Percentiles rank a stretch among this genome's conserved stretches.
Conservation (phyloP, 805 yeast genomes). For the Cyberlindnera subsufficiens region DNA sequence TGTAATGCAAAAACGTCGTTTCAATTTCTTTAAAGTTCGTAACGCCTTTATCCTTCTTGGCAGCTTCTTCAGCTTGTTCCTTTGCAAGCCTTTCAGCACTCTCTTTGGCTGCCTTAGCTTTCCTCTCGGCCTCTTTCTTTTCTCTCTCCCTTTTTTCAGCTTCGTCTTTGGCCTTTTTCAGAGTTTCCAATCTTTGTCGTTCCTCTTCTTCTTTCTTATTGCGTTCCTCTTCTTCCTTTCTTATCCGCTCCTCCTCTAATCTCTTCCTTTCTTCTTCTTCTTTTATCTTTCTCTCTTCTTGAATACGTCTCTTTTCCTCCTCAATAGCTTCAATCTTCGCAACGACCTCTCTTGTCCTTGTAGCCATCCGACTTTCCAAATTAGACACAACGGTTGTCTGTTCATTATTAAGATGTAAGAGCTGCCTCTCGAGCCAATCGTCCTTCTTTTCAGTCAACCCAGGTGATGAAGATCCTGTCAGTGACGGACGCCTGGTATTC, state of each 20-base stretch:
- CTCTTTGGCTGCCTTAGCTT: constrained; percentile 21
- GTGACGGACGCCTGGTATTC: constrained; percentile 11
- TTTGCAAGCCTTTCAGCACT: constrained; percentile 14
- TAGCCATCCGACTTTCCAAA: constrained; percentile 10
- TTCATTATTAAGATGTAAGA: neutral
- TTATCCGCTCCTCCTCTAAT: constrained; percentile 13
- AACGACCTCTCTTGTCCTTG: constrained; percentile 8
- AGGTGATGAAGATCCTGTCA: neutral
- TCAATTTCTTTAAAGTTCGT: constrained; percentile 35
- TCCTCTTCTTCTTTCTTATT: constrained; percentile 12
- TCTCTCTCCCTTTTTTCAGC: constrained; percentile 19
- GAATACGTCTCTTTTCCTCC: constrained; percentile 12
- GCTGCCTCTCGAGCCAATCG: neutral
- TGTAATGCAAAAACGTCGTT: constrained; percentile 40
- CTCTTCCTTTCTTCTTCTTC: constrained; percentile 13
- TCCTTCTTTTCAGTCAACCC: neutral
- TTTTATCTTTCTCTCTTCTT: constrained; percentile 12
- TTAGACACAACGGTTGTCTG: constrained; percentile 7
- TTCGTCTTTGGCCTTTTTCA: constrained; percentile 20
- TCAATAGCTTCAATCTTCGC: constrained; percentile 13
- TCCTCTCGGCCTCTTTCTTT: constrained; percentile 14
- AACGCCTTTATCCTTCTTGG: constrained; percentile 25
- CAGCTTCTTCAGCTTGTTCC: constrained; percentile 13
- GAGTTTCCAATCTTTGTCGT: constrained; percentile 6
- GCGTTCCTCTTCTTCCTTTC: constrained; percentile 19